These are phyloP conservation scores for Gymnopilus junonius DNA, from an alignment of 768 basidiomycete genomes.

Conservation along the genomic window DNA sequence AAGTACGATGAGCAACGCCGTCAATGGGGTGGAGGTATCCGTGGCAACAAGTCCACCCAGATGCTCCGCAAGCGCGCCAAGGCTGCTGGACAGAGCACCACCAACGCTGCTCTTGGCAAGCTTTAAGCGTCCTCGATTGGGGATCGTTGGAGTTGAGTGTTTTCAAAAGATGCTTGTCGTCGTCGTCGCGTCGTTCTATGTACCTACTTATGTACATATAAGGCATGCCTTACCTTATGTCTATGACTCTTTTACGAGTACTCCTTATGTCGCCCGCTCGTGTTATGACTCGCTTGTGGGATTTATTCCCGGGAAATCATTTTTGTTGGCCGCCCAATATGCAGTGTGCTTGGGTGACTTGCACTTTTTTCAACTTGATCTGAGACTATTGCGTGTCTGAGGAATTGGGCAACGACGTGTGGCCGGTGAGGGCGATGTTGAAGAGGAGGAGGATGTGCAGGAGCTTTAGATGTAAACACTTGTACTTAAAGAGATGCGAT, in stretches of 20 bases:
- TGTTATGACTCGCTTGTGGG: not conserved
- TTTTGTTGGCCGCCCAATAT: slow-evolving; percentile 18
- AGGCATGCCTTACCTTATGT: not conserved
- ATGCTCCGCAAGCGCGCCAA: slow-evolving; percentile 95
- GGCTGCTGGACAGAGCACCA: slow-evolving; percentile 74
- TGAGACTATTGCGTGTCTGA: too few relatives aligned
- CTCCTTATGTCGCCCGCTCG: not conserved
- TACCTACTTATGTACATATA: slow-evolving; percentile 13
- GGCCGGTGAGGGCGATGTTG: too few relatives aligned
- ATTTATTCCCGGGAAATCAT: not conserved
- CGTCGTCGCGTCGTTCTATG: slow-evolving; percentile 11
- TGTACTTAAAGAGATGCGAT: not conserved
- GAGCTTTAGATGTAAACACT: not conserved
- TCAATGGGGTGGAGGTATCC: slow-evolving; percentile 95
- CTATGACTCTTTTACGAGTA: not conserved
- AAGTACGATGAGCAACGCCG: slow-evolving; percentile 93
- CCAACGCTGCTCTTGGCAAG: slow-evolving; percentile 62
- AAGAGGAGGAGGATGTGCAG: not conserved
- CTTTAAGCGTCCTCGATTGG: slow-evolving; percentile 47
- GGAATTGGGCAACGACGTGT: too few relatives aligned
- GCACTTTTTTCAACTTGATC: not conserved
- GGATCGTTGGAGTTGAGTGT: not conserved
- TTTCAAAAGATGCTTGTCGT: slow-evolving; percentile 19
- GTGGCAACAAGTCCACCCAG: slow-evolving; percentile 92
- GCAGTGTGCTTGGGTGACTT: slow-evolving; percentile 19